Conservation (phyloP, 1,284 basidiomycete species). For the Ceratobasidium sp. region DNA sequence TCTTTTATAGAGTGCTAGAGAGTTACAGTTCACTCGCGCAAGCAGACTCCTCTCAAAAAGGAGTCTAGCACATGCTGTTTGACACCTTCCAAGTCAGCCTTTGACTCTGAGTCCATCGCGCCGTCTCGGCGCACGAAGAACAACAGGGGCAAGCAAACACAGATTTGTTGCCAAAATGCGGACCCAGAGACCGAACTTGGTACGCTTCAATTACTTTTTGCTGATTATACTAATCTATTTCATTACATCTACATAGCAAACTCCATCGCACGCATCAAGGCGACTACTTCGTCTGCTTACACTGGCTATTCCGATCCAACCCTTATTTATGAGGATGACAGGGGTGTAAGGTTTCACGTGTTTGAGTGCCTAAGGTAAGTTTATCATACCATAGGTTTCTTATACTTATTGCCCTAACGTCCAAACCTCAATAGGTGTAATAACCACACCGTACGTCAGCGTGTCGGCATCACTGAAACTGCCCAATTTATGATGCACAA, state of each 20-base stretch:
- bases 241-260: background rate
- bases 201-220: background rate
- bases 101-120: too few relatives aligned
- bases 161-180: too few relatives aligned
- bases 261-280: background rate
- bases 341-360: background rate
- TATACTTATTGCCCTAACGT: background rate
- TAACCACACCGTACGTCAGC: background rate
- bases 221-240: background rate
- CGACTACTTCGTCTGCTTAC: background rate
- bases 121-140: too few relatives aligned
- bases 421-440: background rate
- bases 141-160: too few relatives aligned
- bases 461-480: background rate
- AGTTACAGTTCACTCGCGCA: too few relatives aligned
- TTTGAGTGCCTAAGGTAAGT: slow-evolving; percentile 2
- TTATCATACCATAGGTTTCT: background rate
- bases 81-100: too few relatives aligned
- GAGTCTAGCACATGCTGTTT: too few relatives aligned
- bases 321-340: background rate
- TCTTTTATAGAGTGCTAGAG: too few relatives aligned
- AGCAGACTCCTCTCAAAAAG: too few relatives aligned
- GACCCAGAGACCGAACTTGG: background rate
- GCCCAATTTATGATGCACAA: background rate
- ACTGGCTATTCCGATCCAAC: background rate